Percentiles rank a stretch among this genome's conserved stretches.
phyloP scores from a whole-genome alignment of 345 rosid species.

The Melastoma malabathricum region DNA sequence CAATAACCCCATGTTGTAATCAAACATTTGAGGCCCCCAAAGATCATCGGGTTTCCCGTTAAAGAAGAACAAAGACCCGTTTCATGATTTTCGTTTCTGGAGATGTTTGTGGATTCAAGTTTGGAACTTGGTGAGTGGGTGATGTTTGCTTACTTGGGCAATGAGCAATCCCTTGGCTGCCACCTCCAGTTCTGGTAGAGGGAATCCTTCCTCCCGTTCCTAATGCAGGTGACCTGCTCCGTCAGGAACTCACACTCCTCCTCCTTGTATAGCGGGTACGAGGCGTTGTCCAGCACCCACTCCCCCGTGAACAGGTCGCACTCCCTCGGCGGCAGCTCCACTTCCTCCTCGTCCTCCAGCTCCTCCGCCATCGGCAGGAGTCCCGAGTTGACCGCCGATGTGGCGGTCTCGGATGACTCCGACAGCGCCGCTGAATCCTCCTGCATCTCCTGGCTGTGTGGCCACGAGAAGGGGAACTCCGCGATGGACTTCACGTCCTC shows the following conservation, averaged over 20 bases:
- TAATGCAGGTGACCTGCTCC: slow-evolving; percentile 76
- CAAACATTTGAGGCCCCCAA: too few relatives aligned
- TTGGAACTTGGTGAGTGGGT: neutral
- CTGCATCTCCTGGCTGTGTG: slow-evolving; percentile 24
- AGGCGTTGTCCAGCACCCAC: slow-evolving; percentile 63
- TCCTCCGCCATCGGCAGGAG: slow-evolving; percentile 1
- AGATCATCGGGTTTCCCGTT: too few relatives aligned
- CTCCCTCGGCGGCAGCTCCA: slow-evolving; percentile 12
- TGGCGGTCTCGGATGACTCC: neutral
- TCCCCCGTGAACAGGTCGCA: slow-evolving; percentile 79
- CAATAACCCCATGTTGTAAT: too few relatives aligned
- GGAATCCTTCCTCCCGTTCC: slow-evolving; percentile 81
- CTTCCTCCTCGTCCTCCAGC: slow-evolving; percentile 1
- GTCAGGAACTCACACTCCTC: slow-evolving; percentile 79
- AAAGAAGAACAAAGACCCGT: too few relatives aligned
- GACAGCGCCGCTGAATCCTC: slow-evolving; percentile 8
- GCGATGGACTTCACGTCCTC: slow-evolving; percentile 58
- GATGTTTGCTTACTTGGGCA: slow-evolving; percentile 44
- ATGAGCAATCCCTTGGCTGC: slow-evolving; percentile 77
- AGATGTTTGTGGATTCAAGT: neutral
- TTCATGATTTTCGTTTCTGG: too few relatives aligned
- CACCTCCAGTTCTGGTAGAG: slow-evolving; percentile 81
- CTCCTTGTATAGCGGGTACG: slow-evolving; percentile 68
- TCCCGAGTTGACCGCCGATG: slow-evolving; percentile 11
- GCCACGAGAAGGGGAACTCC: slow-evolving; percentile 64